Evolutionary conservation across 345 rosid species (phyloP), one percentile per base, ranked within the genome.

Genomic region (Lenwebbia sp.): DNA sequence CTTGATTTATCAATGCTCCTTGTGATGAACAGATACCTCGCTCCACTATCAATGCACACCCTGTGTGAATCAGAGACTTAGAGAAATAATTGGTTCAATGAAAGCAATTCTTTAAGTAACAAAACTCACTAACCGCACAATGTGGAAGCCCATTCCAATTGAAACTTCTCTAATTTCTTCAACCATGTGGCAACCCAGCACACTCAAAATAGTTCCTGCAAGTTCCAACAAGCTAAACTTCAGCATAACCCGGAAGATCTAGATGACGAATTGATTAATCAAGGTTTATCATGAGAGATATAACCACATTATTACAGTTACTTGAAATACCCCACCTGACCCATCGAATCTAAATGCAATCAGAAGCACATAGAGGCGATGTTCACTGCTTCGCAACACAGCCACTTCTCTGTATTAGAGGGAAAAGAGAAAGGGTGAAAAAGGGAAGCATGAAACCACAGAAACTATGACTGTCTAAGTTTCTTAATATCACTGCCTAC

Each of bases 131-230:
- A 86, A 97, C 99, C 99, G 96, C 88, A 94, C 88, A 89, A 94
- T 89, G 90, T 94, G 99, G 91, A 96, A 96, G 88, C 98, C 96
- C 74, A 97, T 85, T 88, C 99, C 97, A 57, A 95, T 90, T 65
- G 91, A 84, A 86, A 95, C 92, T 86, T 94, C 96, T 88, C 88
- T 89, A 89, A 96, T 91, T 88, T 96, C 99, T 85, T 92, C 95
- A 85, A 92, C 88, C 85, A 84, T 91, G 90, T 94, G 94, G 85
- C 91, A 89, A 85, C 93, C 92, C 89, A 95, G 91, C 87, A 95
- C 90, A 89, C 94, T 95, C 87, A 95, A 85, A 87, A 85, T 91
- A 83, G 88, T 90, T 85, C 91, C 99, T 97, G 94, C 88, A 92
- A 88, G 86, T 47, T 85, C 56, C 86, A 88, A 62, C 60, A 60